phyloP scores from a whole-genome alignment of 352 stramenopile species.

The Heterotrichella gracilis region DNA sequence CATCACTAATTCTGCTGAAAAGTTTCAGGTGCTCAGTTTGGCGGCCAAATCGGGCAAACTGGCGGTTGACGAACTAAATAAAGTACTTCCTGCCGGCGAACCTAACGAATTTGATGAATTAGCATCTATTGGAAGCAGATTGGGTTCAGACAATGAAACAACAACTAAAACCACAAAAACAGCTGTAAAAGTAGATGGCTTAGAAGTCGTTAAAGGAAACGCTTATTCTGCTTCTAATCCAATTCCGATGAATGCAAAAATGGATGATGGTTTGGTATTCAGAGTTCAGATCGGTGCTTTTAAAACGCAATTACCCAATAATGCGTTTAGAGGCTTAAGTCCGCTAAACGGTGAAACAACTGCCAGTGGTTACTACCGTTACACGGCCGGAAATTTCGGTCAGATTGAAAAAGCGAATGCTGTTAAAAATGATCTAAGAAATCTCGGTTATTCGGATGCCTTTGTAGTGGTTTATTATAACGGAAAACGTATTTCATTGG shows the following conservation, averaged over 20 bases:
- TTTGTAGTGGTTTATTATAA: constrained; percentile 5
- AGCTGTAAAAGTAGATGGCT: neutral
- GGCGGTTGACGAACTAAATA: neutral
- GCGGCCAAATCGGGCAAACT: neutral
- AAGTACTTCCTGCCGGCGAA: neutral
- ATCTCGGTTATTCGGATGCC: neutral
- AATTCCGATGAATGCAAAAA: neutral
- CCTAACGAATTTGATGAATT: neutral
- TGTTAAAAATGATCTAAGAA: neutral
- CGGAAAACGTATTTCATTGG: neutral
- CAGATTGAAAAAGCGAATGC: neutral
- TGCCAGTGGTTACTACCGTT: neutral
- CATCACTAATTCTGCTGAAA: neutral
- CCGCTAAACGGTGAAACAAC: neutral
- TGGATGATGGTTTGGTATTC: neutral
- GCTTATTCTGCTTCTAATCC: neutral
- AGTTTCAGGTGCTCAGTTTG: neutral
- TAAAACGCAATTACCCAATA: neutral
- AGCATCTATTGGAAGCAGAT: neutral
- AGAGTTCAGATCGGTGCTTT: neutral
- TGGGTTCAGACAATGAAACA: neutral
- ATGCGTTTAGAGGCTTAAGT: neutral
- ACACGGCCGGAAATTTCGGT: neutral
- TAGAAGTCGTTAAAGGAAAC: neutral
- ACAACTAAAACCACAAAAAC: neutral